A percentile compares a stretch with the other conserved stretches of the same genome.
Conservation (phyloP, 768 basidiomycete species). For the Lactarius sp. region DNA sequence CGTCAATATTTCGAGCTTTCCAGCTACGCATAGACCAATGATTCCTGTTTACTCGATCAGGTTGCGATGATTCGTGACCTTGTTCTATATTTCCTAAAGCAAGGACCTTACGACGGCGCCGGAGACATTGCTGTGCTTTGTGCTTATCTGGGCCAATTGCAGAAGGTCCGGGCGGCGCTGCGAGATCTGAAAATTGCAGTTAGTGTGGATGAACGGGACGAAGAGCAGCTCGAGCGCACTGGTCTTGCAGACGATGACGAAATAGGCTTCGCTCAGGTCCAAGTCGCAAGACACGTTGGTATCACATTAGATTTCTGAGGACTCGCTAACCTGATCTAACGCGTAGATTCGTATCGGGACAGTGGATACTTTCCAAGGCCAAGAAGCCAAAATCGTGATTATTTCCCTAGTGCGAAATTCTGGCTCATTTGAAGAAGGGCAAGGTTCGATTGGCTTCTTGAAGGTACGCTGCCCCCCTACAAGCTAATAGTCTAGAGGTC, state of each 20-base stretch:
- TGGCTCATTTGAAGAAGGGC: constrained; percentile 41
- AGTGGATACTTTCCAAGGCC: constrained; percentile 75
- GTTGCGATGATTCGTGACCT: constrained; percentile 48
- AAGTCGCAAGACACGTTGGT: constrained; percentile 50
- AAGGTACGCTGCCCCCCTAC: constrained; percentile 42
- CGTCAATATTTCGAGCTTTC: constrained; percentile 1
- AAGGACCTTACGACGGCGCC: constrained; percentile 42
- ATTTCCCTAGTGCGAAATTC: constrained; percentile 70
- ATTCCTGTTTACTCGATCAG: constrained; percentile 18
- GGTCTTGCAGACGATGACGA: constrained; percentile 40
- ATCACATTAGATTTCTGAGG: background rate
- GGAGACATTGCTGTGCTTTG: constrained; percentile 54
- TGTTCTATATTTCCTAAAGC: constrained; percentile 49
- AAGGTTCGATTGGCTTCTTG: constrained; percentile 59
- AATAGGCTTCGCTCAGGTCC: constrained; percentile 42
- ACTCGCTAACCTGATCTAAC: background rate
- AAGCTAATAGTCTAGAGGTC: constrained; percentile 30
- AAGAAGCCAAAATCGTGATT: constrained; percentile 68
- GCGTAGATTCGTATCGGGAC: constrained; percentile 62
- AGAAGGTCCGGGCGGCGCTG: constrained; percentile 41
- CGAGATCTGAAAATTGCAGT: constrained; percentile 46
- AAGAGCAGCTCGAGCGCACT: constrained; percentile 51
- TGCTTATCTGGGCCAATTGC: constrained; percentile 49
- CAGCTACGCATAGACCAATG: background rate
- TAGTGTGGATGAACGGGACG: constrained; percentile 65